phyloP scores from a whole-genome alignment of 2,329 filamentous ascomycete species.

The Aspergillus ruber region DNA sequence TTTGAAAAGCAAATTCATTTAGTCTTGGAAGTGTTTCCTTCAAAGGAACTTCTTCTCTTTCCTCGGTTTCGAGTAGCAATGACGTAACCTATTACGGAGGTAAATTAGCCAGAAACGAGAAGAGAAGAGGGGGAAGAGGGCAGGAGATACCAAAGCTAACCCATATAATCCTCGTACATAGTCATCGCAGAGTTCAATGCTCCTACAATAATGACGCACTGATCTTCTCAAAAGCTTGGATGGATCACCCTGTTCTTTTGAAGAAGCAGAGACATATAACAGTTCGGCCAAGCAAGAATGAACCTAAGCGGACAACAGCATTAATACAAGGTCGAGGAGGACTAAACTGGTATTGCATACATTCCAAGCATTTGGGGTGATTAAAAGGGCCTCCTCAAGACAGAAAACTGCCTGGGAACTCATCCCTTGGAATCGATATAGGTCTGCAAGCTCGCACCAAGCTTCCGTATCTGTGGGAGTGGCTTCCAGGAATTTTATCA shows the following conservation, averaged over 20 bases:
- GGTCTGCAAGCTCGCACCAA: constrained; percentile 84
- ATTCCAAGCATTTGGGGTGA: constrained; percentile 92
- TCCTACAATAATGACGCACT: constrained; percentile 78
- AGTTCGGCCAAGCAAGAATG: constrained; percentile 84
- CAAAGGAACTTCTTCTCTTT: constrained; percentile 9
- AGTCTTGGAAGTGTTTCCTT: constrained; percentile 25
- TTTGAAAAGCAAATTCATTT: constrained; percentile 30
- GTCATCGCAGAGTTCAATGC: constrained; percentile 87
- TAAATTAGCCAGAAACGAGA: background rate
- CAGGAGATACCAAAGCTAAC: constrained; percentile 62
- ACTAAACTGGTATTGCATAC: constrained; percentile 44
- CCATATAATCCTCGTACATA: constrained; percentile 92
- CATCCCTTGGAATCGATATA: constrained; percentile 74
- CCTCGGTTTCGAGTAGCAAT: constrained; percentile 12
- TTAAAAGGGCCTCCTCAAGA: constrained; percentile 80
- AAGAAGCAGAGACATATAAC: constrained; percentile 57
- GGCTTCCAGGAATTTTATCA: constrained; percentile 71
- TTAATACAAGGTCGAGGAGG: background rate
- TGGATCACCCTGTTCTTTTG: constrained; percentile 31
- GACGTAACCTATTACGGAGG: constrained; percentile 20
- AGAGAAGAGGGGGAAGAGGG: background rate
- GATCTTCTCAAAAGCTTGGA: constrained; percentile 60
- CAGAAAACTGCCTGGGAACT: constrained; percentile 80
- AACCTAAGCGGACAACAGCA: constrained; percentile 47
- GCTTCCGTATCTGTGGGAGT: constrained; percentile 86